Base-by-base conservation (phyloP, 805 yeast genomes). In the Schizosaccharomyces osmophilus region DNA sequence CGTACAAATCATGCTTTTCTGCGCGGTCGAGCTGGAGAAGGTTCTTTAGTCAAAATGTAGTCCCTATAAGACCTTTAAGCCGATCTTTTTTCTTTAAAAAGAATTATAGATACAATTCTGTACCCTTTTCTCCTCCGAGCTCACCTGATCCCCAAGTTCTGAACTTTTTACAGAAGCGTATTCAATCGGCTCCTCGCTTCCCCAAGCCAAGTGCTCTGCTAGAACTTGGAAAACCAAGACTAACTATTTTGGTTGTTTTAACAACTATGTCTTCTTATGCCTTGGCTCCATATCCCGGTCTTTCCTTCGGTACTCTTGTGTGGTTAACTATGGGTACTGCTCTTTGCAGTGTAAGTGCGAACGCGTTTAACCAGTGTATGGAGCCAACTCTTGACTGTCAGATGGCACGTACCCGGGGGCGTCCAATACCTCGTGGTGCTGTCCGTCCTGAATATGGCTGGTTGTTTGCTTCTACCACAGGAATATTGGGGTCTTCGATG, bases 221-320 rank as follows among this genome's bases (percentile, higher is more conserved):
- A 9, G 86, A 86, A 63, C 77, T 93, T n/a, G 80, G 95, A 3
- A 93, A 93, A 71, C 98, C 98, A 17, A 78, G 87, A 62, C 77
- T 93, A 62, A 86, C 97, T 0, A 80, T 88, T 5, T 73, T 93
- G 48, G 95, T 93, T 15, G 94, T 90, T 71, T 74, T 93, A 24
- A 85, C 96, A 61, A 84, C 96, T 0, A 87, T 93, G 67, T 87
- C 97, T 64, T 84, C 97, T 0, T 93, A 90, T 69, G 97, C 97
- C 0, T 73, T 93, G 39, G 86, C 95, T 0, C 97, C 98, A 0
- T 59, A 24, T 24, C 54, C 60, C 11, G 41, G 59, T 9, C 48
- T 62, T 4, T 48, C 93, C 0, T 70, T 90, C 2, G 74, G 80
- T 5, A 83, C 86, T 64, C 77, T 93, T 59, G 67, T 85, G 41